A percentile compares a stretch with the other conserved stretches of the same genome.
phyloP scores from a whole-genome alignment of 2,329 filamentous ascomycete genomes.

The Diatrype stigma region DNA sequence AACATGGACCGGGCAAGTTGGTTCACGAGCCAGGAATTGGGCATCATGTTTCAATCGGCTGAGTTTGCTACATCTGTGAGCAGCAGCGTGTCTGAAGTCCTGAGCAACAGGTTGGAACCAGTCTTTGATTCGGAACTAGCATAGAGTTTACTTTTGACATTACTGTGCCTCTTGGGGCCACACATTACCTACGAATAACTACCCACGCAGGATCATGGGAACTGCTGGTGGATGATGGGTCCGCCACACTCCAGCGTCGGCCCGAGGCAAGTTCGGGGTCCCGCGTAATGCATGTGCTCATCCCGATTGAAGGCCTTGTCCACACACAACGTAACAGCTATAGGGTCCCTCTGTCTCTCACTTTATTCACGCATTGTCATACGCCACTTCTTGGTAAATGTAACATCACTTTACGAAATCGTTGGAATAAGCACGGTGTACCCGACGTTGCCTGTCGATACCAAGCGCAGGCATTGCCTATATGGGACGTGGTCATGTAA shows the following conservation, averaged over 20 bases:
- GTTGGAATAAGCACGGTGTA: too few species aligned
- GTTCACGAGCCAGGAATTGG: slow-evolving; percentile 83
- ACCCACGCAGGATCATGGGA: too few species aligned
- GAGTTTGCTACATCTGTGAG: slow-evolving; percentile 28
- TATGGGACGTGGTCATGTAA: background rate
- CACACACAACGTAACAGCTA: background rate
- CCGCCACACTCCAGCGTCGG: background rate
- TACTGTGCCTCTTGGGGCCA: too few species aligned
- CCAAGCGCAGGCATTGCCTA: background rate
- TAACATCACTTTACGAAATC: too few species aligned
- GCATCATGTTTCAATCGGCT: slow-evolving; percentile 51
- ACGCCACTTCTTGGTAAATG: too few species aligned
- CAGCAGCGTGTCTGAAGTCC: slow-evolving; percentile 25
- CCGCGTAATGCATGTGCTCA: background rate
- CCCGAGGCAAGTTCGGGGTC: background rate
- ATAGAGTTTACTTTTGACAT: background rate
- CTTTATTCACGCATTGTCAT: too few species aligned
- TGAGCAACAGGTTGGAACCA: slow-evolving; percentile 29
- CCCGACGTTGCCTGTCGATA: background rate
- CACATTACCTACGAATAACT: too few species aligned
- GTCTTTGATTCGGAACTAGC: slow-evolving; percentile 20
- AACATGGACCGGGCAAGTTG: slow-evolving; percentile 84
- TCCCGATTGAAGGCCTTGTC: background rate
- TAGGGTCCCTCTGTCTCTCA: too few species aligned
- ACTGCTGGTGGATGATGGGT: too few species aligned